A percentile compares a stretch with the other conserved stretches of the same genome.
Evolutionary conservation across 2,329 filamentous ascomycete genomes (phyloP).

Genomic region (Colletotrichum musae): DNA sequence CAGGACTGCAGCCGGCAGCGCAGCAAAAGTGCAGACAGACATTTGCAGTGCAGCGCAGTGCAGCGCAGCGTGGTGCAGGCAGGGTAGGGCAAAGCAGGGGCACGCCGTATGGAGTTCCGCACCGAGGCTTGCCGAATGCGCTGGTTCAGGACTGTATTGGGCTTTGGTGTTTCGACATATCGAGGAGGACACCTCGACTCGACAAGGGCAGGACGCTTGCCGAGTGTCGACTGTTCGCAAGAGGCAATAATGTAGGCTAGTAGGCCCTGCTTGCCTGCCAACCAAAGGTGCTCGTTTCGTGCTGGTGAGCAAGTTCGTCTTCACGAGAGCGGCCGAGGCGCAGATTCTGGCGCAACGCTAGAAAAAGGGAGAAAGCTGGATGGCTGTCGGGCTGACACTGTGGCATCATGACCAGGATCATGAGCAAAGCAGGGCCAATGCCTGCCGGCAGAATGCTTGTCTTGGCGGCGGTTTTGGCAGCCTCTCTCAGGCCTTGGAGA

Average conservation of each 20-base stretch:
- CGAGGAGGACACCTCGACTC: neutral
- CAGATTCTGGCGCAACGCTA: slow-evolving; percentile 28
- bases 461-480: slow-evolving; percentile 39
- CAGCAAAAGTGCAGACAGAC: slow-evolving; percentile 20
- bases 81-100: slow-evolving; percentile 11
- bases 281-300: neutral
- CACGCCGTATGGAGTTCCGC: slow-evolving; percentile 24
- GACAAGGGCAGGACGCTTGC: neutral
- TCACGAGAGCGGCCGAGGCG: slow-evolving; percentile 30
- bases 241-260: slow-evolving; percentile 5
- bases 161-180: slow-evolving; percentile 18
- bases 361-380: slow-evolving; percentile 23
- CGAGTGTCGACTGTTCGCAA: slow-evolving; percentile 1
- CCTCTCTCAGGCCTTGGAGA: slow-evolving; percentile 33
- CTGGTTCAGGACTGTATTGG: slow-evolving; percentile 16
- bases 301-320: slow-evolving; percentile 6
- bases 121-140: slow-evolving; percentile 31
- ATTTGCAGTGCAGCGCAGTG: slow-evolving; percentile 19
- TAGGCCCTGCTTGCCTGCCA: neutral
- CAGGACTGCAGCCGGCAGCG: slow-evolving; percentile 34
- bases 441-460: slow-evolving; percentile 36
- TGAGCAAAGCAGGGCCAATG: slow-evolving; percentile 19
- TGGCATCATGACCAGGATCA: slow-evolving; percentile 30
- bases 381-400: slow-evolving; percentile 20
- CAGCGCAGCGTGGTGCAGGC: slow-evolving; percentile 26